Conservation (phyloP, 1,284 basidiomycete genomes). For the Moesziomyces globuligerus region DNA sequence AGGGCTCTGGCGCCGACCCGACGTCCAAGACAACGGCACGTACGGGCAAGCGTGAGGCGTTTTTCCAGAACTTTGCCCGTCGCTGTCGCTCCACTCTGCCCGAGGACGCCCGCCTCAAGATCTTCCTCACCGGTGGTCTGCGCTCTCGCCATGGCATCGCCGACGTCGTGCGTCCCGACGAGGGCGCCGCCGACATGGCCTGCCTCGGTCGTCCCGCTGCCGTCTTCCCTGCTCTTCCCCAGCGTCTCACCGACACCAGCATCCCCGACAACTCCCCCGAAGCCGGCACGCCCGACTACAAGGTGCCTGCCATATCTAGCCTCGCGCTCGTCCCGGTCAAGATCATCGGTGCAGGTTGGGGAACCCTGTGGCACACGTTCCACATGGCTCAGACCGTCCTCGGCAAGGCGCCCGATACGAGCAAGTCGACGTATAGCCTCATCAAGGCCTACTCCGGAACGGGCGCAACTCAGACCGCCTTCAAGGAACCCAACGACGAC, state of each 20-base stretch:
- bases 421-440: constrained; percentile 13
- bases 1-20: constrained; percentile 35
- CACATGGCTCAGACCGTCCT: constrained; percentile 43
- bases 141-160: constrained; percentile 74
- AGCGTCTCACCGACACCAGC: constrained; percentile 45
- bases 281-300: constrained; percentile 55
- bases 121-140: constrained; percentile 84
- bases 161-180: constrained; percentile 67
- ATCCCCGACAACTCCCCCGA: constrained; percentile 31
- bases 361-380: constrained; percentile 47
- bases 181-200: constrained; percentile 72
- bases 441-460: constrained; percentile 30
- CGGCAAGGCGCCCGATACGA: constrained; percentile 10
- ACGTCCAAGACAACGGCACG: constrained; percentile 27
- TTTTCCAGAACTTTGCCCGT: constrained; percentile 69
- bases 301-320: constrained; percentile 46
- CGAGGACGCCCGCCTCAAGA: constrained; percentile 68
- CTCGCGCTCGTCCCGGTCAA: constrained; percentile 59
- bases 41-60: constrained; percentile 69
- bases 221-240: constrained; percentile 75
- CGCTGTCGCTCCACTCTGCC: constrained; percentile 62
- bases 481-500: constrained; percentile 39
- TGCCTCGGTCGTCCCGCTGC: constrained; percentile 80
- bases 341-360: constrained; percentile 64
- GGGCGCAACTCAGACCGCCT: constrained; percentile 28